Evolutionary conservation across 257 asterid species (phyloP).

Genomic region (Verbena officinalis): DNA sequence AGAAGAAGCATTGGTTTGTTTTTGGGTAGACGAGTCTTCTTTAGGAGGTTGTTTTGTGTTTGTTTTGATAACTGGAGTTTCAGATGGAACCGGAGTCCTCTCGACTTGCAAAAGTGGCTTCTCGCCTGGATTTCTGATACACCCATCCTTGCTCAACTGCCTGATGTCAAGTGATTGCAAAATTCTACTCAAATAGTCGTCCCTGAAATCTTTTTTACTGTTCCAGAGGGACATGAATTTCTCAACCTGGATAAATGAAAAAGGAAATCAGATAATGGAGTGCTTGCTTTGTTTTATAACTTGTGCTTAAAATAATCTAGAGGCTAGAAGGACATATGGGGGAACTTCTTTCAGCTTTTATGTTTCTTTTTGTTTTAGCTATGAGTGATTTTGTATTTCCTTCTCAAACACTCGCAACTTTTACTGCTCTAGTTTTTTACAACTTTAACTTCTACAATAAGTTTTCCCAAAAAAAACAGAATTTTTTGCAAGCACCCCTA

Average conservation of each 20-base stretch:
- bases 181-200: constrained; percentile 73
- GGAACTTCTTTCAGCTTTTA: too few relatives aligned
- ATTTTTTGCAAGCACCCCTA: not conserved
- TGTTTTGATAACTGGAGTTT: constrained; percentile 44
- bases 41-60: constrained; percentile 44
- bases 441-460: too few relatives aligned
- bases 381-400: too few relatives aligned
- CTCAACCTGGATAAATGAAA: constrained; percentile 46
- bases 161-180: constrained; percentile 71
- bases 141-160: constrained; percentile 75
- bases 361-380: too few relatives aligned
- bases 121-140: constrained; percentile 71
- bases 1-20: constrained; percentile 36
- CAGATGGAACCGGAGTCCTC: constrained; percentile 38
- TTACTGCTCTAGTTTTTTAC: too few relatives aligned
- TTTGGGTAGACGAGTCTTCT: constrained; percentile 40
- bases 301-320: too few relatives aligned
- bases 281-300: too few relatives aligned
- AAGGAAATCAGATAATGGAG: not conserved
- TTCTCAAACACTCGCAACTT: too few relatives aligned
- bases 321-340: too few relatives aligned
- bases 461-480: too few relatives aligned
- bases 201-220: constrained; percentile 58
- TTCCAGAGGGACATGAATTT: constrained; percentile 68
- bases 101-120: constrained; percentile 57